Base-by-base conservation (phyloP, 306 rosid species). In the Rosa persica region DNA sequence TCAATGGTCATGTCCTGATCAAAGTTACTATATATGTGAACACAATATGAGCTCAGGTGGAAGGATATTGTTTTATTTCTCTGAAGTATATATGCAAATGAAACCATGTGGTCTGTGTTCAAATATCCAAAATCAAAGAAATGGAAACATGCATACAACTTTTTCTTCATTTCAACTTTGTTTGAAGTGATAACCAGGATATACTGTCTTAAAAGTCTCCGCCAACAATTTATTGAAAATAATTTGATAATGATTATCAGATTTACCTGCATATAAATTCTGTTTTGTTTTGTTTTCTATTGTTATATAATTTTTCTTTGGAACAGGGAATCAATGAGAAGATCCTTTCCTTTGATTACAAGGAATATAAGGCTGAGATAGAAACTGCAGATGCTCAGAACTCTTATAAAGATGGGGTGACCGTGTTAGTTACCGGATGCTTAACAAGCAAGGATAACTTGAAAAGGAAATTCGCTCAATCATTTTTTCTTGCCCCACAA, bases 401-500 rank as follows among this genome's bases (percentile, higher is more conserved):
- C 49, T 92, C 97, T 22, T 78, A 81, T 72, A 44, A 85, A 30
- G 90, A 86, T 38, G 94, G 93, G 58, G 94, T 92, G 55, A 92
- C 87, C 39, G 94, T 92, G 81, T 81, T 92, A 75, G 97, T 92
- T 67, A 89, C 97, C 51, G 97, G 97, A 76, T 89, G 91, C 72
- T 82, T 92, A 83, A 92, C 89, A 61, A 88, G 90, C 84, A 92
- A 88, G 80, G 91, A 92, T 85, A 87, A 83, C 79, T 51, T 89
- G 87, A 82, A 81, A 83, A 89, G 97, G 83, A 87, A 86, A 47
- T 92, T 92, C 16, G 88, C 85, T 0, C 97, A 92, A 76, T 89
- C 93, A 3, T 92, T 92, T 86, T 92, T 92, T 62, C 97, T 92
- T 67, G 97, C 97, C 66, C 97, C 97, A 34, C 97, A 92, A 78